These are phyloP conservation scores for Dichotomocladium elegans DNA, from an alignment of 371 early-diverging fungal genomes.

Conservation along the genomic window DNA sequence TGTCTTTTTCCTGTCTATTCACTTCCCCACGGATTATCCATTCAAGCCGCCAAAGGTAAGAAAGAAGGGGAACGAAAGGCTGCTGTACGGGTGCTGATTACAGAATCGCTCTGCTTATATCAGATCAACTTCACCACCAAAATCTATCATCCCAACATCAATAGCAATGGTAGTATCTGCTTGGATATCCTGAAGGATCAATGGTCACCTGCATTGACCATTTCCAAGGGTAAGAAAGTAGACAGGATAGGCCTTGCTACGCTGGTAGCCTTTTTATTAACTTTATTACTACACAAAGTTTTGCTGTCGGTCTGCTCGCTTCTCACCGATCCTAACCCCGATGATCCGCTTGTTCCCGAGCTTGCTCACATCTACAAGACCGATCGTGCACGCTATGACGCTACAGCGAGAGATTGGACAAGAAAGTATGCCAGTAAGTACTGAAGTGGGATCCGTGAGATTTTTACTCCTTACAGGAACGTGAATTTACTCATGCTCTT, in stretches of 20 bases:
- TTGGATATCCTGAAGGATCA: slow-evolving; percentile 98
- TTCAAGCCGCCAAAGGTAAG: slow-evolving; percentile 97
- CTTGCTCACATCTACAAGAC: slow-evolving; percentile 97
- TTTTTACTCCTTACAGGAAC: neutral
- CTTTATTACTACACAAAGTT: slow-evolving; percentile 49
- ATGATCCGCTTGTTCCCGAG: slow-evolving; percentile 93
- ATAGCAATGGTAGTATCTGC: slow-evolving; percentile 98
- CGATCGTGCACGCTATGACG: slow-evolving; percentile 84
- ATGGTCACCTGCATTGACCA: slow-evolving; percentile 99
- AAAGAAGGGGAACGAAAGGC: neutral
- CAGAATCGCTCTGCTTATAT: neutral
- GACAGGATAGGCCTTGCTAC: neutral
- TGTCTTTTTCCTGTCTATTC: slow-evolving; percentile 97
- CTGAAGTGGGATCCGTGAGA: neutral
- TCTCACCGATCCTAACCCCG: slow-evolving; percentile 98
- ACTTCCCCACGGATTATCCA: slow-evolving; percentile 99
- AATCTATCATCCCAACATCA: slow-evolving; percentile 99
- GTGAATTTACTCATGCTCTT: neutral
- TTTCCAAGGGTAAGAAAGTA: slow-evolving; percentile 76
- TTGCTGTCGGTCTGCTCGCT: slow-evolving; percentile 95
- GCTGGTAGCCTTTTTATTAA: neutral
- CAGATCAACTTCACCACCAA: slow-evolving; percentile 93
- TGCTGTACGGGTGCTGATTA: neutral
- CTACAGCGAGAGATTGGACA: slow-evolving; percentile 92
- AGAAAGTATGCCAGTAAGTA: slow-evolving; percentile 78